Conservation (phyloP, 208 protist genomes). For the Borovskyia barvae region DNA sequence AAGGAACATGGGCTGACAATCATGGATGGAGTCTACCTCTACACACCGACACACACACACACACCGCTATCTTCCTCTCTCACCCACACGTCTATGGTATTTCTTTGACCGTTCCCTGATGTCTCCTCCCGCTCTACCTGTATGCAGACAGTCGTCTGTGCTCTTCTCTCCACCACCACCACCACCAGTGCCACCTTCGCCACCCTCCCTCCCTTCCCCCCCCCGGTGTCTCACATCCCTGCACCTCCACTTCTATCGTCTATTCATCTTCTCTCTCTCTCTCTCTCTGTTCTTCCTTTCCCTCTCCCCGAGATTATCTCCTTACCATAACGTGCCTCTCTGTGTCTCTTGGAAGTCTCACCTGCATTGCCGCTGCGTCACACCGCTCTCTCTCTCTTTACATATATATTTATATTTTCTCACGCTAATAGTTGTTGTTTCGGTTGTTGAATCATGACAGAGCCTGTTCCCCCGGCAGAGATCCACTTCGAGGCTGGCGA, state of each 20-base stretch:
- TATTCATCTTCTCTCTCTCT: background rate
- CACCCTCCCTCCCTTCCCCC: background rate
- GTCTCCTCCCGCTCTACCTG: background rate
- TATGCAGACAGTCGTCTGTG: too few relatives aligned
- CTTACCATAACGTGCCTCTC: background rate
- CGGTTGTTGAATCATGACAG: conserved; percentile 27
- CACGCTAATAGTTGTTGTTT: background rate
- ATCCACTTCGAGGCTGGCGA: conserved; percentile 32
- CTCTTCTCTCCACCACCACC: background rate
- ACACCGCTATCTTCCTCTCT: background rate
- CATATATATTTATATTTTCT: background rate
- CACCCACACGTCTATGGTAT: background rate
- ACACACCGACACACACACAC: background rate
- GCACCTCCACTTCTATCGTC: background rate
- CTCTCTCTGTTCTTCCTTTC: conserved; percentile 4
- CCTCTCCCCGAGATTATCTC: background rate
- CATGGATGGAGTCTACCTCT: background rate
- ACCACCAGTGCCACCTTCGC: background rate
- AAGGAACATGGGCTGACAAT: background rate
- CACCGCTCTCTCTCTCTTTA: background rate
- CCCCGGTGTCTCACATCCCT: background rate
- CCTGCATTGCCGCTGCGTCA: background rate
- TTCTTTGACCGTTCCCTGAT: background rate
- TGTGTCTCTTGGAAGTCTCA: background rate
- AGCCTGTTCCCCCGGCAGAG: conserved; percentile 29